Base-by-base conservation (phyloP, 495 filamentous ascomycete genomes). In the Alectoria sarmentosa region DNA sequence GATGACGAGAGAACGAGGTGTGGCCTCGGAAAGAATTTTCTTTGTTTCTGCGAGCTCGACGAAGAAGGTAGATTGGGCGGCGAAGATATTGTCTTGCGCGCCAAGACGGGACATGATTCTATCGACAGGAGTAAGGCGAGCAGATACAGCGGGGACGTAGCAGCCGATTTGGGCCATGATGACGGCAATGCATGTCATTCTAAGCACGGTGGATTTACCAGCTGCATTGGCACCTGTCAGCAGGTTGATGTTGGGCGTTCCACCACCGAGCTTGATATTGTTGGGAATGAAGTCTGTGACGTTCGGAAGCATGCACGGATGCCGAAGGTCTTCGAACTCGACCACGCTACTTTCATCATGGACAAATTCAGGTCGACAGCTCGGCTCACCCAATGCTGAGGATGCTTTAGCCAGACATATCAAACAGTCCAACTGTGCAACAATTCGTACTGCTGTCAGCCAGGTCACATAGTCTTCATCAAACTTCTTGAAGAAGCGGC, bases 151-250 rank as follows among this genome's bases (percentile, higher is more conserved):
- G 28, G 94, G 94, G 6, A 99, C 84, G 69, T 96, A 90, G 76
- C 92, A 96, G 65, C 94, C 94, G 30, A 99, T 88, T 71, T 99
- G 94, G n/a, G 94, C 94, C 86, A 99, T 91, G 71, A 99, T 97
- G 58, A 96, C 92, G 4, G 94, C 94, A 65, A 92, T 87, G 72
- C 94, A 99, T 41, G 92, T 91, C 95, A 98, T 98, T 66, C 94
- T 85, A 26, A 99, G 85, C 61, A 98, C 83, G n/a, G 94, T 99
- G 13, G 94, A 99, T 77, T 99, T 99, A 73, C 94, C 94, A 60
- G 94, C 95, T 11, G 94, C 94, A 73, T 99, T 99, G 54, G 94
- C 94, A 70, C 94, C 94, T 6, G 94, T 99, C 46, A 99, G 83
- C 48, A 99, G 83, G 70, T 91, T 89, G 69, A 99, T 92, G 71